A percentile compares a stretch with the other conserved stretches of the same genome.
phyloP scores from a whole-genome alignment of 1,284 basidiomycete genomes.

The Clitocybe nebularis region DNA sequence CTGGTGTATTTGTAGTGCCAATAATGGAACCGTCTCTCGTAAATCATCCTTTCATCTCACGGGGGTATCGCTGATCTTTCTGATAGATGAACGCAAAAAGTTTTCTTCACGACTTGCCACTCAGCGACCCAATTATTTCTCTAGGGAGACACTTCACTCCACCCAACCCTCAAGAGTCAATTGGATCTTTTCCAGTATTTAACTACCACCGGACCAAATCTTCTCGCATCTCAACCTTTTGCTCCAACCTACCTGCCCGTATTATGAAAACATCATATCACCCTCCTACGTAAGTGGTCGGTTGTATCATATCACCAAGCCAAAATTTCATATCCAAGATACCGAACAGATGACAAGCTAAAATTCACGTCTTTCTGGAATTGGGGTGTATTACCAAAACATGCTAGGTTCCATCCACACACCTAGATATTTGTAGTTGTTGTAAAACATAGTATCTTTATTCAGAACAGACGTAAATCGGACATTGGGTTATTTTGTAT shows the following conservation, averaged over 20 bases:
- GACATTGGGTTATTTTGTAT: no score
- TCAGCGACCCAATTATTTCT: constrained; percentile 18
- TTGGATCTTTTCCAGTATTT: constrained; percentile 26
- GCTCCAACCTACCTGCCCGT: constrained; percentile 15
- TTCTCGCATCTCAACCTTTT: constrained; percentile 14
- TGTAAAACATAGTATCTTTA: no score
- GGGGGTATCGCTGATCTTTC: constrained; percentile 5
- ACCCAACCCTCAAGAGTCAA: constrained; percentile 21
- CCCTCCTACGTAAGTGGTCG: neutral
- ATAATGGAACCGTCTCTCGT: constrained; percentile 4
- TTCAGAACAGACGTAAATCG: no score
- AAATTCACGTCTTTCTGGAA: no score
- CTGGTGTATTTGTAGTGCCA: neutral
- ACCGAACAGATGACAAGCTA: no score
- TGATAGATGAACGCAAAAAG: constrained; percentile 17
- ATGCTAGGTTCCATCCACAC: no score
- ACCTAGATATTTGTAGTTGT: no score
- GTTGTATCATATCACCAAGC: neutral
- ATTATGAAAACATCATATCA: constrained; percentile 1
- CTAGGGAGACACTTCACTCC: constrained; percentile 19
- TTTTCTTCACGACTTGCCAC: constrained; percentile 16
- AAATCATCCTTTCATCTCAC: neutral
- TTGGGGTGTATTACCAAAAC: no score
- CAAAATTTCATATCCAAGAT: no score
- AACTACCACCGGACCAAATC: constrained; percentile 5